phyloP scores from a whole-genome alignment of 139 green algal species.

The Gonium pectorale region DNA sequence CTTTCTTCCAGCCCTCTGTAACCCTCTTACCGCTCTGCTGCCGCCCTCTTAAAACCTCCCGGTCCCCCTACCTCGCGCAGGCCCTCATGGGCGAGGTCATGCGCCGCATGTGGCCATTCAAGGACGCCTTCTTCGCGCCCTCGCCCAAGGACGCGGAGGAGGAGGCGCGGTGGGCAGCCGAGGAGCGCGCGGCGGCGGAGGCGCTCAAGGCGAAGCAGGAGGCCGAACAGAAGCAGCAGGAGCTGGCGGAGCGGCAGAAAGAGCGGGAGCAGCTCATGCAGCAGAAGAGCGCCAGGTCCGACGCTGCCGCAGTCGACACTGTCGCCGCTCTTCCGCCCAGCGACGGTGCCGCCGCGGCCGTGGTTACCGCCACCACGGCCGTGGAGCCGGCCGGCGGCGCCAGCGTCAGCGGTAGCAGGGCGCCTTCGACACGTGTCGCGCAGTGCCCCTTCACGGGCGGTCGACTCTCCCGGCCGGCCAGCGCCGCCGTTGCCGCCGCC shows the following conservation, averaged over 20 bases:
- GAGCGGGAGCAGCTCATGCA: neutral
- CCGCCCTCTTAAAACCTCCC: no score
- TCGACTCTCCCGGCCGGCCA: neutral
- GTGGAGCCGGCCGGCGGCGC: no score
- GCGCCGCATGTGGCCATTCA: constrained; percentile 37
- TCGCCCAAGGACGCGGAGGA: constrained; percentile 16
- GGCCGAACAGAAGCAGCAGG: neutral
- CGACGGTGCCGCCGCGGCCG: no score
- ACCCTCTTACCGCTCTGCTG: no score
- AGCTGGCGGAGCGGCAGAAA: neutral
- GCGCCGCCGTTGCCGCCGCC: no score
- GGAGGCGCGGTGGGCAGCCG: constrained; percentile 23
- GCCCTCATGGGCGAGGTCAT: constrained; percentile 24
- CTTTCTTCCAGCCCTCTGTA: no score
- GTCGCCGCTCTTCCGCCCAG: no score
- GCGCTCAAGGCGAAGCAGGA: neutral
- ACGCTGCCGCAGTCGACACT: no score
- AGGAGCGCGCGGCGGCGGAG: neutral
- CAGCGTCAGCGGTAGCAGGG: neutral
- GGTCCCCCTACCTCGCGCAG: neutral
- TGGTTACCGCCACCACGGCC: no score
- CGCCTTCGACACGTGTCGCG: neutral
- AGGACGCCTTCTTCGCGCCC: constrained; percentile 34
- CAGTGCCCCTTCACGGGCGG: constrained; percentile 27
- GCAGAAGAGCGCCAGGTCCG: neutral